Base-by-base conservation (phyloP, 2,329 filamentous ascomycete species). In the Nemania sp. region DNA sequence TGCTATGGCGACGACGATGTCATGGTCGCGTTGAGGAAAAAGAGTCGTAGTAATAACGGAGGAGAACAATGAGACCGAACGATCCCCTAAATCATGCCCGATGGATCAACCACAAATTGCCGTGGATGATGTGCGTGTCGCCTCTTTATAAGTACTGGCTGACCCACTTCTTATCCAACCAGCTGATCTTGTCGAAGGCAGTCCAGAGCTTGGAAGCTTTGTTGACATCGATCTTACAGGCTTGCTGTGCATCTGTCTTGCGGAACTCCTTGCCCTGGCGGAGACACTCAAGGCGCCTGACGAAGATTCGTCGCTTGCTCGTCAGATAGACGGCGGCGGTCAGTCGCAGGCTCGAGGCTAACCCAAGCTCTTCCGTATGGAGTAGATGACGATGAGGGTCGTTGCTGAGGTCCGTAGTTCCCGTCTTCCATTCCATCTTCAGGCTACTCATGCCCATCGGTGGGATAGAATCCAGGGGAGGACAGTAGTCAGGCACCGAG, bases 161-260 rank as follows among this genome's bases (percentile, higher is more conserved):
- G 69, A 87, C 80, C 82, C 83, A 85, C 3, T 78, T 72, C 18
- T 82, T 77, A 5, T 92, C 85, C 70, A 97, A 89, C 93, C 94
- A 97, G 73, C 92, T 92, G 43, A 96, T 92, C 74, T 90, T 91
- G 57, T 97, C 92, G 77, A 93, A 98, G 5, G 93, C 93, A 43
- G 90, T 90, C 92, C 93, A 97, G 54, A 98, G 85, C 80, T 95
- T 95, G 72, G 93, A 97, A 2, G 94, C 93, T 84, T 98, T 98
- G 85, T 98, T 98, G 79, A 98, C 95, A 76, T 98, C 95, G 71
- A 98, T 97, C 84, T 97, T 97, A 86, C 93, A 97, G n/a, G 93
- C 93, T 79, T 97, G 93, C 80, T 98, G 95, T 5, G 94, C 93
- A 78, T 97, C 93, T 1, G 95, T 98, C 87, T 97, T 97, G 79